Conservation (phyloP, 2,329 filamentous ascomycete genomes). For the Esteya vermicola region DNA sequence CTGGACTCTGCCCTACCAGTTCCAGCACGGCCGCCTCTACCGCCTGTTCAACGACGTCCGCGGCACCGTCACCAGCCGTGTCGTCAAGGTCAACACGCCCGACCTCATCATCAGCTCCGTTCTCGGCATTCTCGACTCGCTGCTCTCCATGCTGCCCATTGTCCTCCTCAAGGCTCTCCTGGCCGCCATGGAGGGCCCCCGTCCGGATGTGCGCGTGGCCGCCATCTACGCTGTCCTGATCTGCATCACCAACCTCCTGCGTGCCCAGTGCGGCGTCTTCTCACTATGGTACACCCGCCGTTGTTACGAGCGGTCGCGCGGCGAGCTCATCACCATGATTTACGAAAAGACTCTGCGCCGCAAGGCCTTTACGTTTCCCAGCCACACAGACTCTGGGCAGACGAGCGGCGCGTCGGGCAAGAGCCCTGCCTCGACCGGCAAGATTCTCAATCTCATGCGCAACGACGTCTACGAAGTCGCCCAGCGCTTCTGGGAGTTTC, state of each 20-base stretch:
- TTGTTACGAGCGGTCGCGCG: conserved; percentile 69
- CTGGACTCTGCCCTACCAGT: conserved; percentile 67
- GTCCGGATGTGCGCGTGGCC: conserved; percentile 36
- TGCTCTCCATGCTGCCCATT: conserved; percentile 41
- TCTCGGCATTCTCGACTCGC: conserved; percentile 50
- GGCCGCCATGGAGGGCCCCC: conserved; percentile 44
- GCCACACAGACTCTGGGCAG: conserved; percentile 15
- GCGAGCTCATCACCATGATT: conserved; percentile 63
- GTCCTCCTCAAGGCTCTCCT: conserved; percentile 61
- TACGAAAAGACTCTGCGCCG: conserved; percentile 43
- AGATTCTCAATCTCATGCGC: conserved; percentile 78
- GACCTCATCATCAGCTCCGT: conserved; percentile 57
- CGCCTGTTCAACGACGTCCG: conserved; percentile 56
- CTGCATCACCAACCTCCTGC: conserved; percentile 43
- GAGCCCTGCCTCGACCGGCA: conserved; percentile 63
- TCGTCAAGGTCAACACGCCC: conserved; percentile 63
- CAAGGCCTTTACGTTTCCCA: conserved; percentile 52
- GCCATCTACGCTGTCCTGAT: conserved; percentile 52
- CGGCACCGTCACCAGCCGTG: conserved; percentile 56
- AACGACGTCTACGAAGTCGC: conserved; percentile 71
- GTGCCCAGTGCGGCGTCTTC: conserved; percentile 53
- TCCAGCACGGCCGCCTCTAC: conserved; percentile 66
- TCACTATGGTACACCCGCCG: conserved; percentile 72
- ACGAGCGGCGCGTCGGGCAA: conserved; percentile 13
- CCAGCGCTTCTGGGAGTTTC: conserved; percentile 79